Base-by-base conservation (phyloP, 164 flowering plant genomes). In the Aristolochia contorta region DNA sequence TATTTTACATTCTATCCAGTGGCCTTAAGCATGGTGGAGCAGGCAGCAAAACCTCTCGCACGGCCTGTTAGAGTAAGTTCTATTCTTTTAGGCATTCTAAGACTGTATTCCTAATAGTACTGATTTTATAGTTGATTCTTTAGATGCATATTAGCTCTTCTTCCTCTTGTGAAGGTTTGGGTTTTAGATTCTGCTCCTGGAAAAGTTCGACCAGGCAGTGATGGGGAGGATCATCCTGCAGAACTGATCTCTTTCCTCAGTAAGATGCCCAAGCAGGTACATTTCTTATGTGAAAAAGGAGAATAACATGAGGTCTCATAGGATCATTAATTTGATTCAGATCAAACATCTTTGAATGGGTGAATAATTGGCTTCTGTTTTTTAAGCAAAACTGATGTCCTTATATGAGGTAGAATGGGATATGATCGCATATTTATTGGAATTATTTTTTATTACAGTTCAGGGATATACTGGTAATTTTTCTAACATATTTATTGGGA, bases 171-270 rank as follows among this genome's bases (percentile, higher is more conserved):
- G 15, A 59, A 93, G 98, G 97, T 86, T 58, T 93, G 98, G 98
- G 87, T 86, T 67, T 75, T 93, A 47, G 98, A 93, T 84, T 87
- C 97, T 50, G 89, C 96, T 52, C 98, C 98, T 63, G 98, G 98
- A 74, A 81, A 72, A 69, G 90, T 89, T 68, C 80, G 84, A 57
- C 80, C 96, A 61, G 96, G 94, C 72, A 91, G 89, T 65, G 87
- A 86, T 79, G 89, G 89, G 56, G 96, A 87, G 67, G 98, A 93
- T 65, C 96, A 87, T 80, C 98, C 98, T 33, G 90, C 82, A 67
- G 87, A 89, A 69, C 72, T 93, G 8, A 93, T 89, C 20, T 67
- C 94, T 59, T 82, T 86, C 62, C 71, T 89, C n/a, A 77, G 72
- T 50, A 75, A 68, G 61, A 67, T 93, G 71, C 94, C 97, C 18